phyloP scores from a whole-genome alignment of 257 asterid species.

The Buddleja alternifolia region DNA sequence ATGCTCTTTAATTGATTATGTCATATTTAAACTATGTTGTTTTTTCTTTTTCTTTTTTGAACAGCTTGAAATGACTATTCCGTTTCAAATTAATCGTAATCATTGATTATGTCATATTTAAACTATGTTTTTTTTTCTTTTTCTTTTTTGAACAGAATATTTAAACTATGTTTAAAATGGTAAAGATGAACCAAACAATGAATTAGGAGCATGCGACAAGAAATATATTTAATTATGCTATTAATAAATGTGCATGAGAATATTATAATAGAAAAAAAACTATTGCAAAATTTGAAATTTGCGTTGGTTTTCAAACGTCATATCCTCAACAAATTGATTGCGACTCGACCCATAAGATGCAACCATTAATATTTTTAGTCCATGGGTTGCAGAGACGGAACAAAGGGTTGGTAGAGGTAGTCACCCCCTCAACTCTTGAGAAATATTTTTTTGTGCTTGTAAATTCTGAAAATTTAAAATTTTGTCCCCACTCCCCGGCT shows the following conservation, averaged over 20 bases:
- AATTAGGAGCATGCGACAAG: constrained; percentile 24
- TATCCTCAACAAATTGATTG: background rate
- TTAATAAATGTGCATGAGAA: constrained; percentile 7
- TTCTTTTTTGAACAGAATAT: no score
- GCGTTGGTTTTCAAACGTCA: constrained; percentile 9
- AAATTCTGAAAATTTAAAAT: no score
- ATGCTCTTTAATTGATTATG: constrained; percentile 9
- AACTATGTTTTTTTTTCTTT: background rate
- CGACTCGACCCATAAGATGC: constrained; percentile 11
- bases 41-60: no score
- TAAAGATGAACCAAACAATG: no score
- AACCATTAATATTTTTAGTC: constrained; percentile 17
- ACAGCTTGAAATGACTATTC: constrained; percentile 39
- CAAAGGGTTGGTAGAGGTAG: no score
- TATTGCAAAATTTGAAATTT: constrained; percentile 23
- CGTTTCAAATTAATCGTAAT: constrained; percentile 19
- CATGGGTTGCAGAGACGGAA: no score
- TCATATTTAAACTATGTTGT: constrained; percentile 1
- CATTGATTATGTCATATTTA: constrained; percentile 1
- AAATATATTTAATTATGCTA: no score
- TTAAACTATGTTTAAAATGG: no score
- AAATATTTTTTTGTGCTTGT: no score
- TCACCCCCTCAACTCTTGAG: no score
- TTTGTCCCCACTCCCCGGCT: no score
- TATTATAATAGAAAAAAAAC: background rate